phyloP scores from a whole-genome alignment of 2,329 filamentous ascomycete genomes.

The Ophiostoma quercus region DNA sequence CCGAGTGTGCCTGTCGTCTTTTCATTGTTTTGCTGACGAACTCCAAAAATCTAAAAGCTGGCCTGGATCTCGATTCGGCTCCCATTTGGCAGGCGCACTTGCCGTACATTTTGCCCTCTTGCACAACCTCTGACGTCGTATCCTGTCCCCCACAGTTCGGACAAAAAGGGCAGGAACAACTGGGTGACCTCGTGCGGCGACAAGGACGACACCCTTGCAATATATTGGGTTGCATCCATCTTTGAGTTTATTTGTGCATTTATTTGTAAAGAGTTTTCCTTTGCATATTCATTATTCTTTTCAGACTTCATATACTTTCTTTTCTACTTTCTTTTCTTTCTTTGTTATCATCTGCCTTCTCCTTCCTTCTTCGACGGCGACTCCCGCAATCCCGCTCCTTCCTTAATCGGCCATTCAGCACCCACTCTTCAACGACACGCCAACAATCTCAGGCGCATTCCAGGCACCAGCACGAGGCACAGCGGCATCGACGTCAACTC shows the following conservation, averaged over 20 bases:
- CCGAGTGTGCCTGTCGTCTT: not conserved
- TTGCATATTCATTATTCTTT: too few relatives aligned
- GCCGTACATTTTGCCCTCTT: not conserved
- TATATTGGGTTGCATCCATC: not conserved
- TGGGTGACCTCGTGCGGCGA: not conserved
- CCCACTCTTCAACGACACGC: not conserved
- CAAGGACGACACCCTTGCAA: not conserved
- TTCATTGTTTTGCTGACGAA: not conserved
- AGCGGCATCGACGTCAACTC: not conserved
- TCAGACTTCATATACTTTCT: too few relatives aligned
- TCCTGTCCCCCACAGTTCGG: not conserved
- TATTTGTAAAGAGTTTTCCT: too few relatives aligned
- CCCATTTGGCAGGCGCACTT: not conserved
- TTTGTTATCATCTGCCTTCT: not conserved
- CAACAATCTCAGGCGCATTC: not conserved
- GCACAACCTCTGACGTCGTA: conserved; percentile 1
- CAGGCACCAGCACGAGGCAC: not conserved
- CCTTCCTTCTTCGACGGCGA: not conserved
- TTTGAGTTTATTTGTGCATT: not conserved
- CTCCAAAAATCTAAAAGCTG: not conserved
- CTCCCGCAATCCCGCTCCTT: not conserved
- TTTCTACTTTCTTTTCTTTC: not conserved
- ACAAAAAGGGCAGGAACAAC: not conserved
- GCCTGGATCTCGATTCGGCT: not conserved
- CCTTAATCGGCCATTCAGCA: not conserved